A percentile compares a stretch with the other conserved stretches of the same genome.
These are phyloP conservation scores for Pyracantha coccinea DNA, from an alignment of 331 rosid genomes.

Conservation along the genomic window DNA sequence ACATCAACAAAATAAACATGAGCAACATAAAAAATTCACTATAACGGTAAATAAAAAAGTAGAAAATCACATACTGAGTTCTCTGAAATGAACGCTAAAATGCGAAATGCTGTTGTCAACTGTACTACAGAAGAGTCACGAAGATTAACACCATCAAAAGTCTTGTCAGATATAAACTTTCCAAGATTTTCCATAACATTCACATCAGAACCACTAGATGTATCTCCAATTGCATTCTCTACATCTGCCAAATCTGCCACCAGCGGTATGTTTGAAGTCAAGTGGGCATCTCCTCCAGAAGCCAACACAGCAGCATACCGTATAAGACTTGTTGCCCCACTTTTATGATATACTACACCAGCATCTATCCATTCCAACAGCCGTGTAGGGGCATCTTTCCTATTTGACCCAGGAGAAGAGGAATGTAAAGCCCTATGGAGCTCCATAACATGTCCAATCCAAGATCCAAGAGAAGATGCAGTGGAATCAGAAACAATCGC, in stretches of 20 bases:
- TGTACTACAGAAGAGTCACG: conserved; percentile 91
- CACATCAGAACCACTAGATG: conserved; percentile 65
- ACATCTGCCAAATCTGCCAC: conserved; percentile 85
- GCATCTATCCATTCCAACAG: conserved; percentile 98
- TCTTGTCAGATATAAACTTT: conserved; percentile 76
- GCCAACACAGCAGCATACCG: conserved; percentile 90
- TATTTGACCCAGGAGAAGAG: conserved; percentile 90
- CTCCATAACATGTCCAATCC: conserved; percentile 91
- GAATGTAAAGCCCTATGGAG: conserved; percentile 82
- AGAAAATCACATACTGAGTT: conserved; percentile 60
- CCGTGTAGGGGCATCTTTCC: conserved; percentile 95
- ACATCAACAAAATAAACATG: conserved; percentile 24
- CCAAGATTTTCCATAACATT: conserved; percentile 97
- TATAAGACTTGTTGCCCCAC: conserved; percentile 80
- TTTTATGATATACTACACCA: conserved; percentile 83
- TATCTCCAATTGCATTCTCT: conserved; percentile 76
- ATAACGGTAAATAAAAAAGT: conserved; percentile 6
- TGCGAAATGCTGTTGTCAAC: conserved; percentile 87
- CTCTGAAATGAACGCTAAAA: conserved; percentile 93
- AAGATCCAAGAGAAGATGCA: conserved; percentile 73
- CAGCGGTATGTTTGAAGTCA: conserved; percentile 57
- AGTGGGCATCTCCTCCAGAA: conserved; percentile 96
- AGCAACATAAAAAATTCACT: conserved; percentile 13
- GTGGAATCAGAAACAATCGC: conserved; percentile 87
- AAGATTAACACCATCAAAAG: conserved; percentile 84